Percentiles rank a stretch among this genome's conserved stretches.
phyloP scores from a whole-genome alignment of 139 green algal species.

The Micromonas pusilla region DNA sequence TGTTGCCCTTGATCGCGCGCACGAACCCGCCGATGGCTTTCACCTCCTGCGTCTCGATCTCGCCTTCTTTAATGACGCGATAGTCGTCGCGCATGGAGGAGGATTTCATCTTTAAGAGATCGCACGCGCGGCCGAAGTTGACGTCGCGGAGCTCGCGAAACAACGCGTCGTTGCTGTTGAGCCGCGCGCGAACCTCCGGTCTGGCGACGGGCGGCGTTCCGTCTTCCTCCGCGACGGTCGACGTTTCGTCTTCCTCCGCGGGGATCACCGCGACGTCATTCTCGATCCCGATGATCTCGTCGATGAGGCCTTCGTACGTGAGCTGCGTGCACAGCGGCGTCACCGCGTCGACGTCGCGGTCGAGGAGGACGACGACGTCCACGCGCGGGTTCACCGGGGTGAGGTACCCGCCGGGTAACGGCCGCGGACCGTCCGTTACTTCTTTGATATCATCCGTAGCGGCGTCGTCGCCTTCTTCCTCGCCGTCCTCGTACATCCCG shows the following conservation, averaged over 20 bases:
- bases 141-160: conserved; percentile 57
- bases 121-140: conserved; percentile 44
- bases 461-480: background rate
- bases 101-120: conserved; percentile 37
- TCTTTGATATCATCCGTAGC: background rate
- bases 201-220: too few relatives aligned
- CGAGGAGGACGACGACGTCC: conserved; percentile 63
- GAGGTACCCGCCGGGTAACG: too few relatives aligned
- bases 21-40: conserved; percentile 52
- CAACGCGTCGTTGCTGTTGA: conserved; percentile 52
- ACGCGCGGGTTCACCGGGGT: conserved; percentile 32
- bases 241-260: background rate
- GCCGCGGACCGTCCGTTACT: background rate
- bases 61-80: conserved; percentile 27
- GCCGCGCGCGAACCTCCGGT: conserved; percentile 1
- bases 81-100: conserved; percentile 42
- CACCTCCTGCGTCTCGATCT: conserved; percentile 14
- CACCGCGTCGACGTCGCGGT: conserved; percentile 74
- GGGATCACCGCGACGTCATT: conserved; percentile 25
- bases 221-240: background rate
- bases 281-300: conserved; percentile 65
- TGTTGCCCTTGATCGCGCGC: conserved; percentile 22
- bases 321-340: conserved; percentile 88
- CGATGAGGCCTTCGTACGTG: conserved; percentile 92
- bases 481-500: background rate